Conservation (phyloP, 805 yeast species). For the Yamadazyma ubonensis region DNA sequence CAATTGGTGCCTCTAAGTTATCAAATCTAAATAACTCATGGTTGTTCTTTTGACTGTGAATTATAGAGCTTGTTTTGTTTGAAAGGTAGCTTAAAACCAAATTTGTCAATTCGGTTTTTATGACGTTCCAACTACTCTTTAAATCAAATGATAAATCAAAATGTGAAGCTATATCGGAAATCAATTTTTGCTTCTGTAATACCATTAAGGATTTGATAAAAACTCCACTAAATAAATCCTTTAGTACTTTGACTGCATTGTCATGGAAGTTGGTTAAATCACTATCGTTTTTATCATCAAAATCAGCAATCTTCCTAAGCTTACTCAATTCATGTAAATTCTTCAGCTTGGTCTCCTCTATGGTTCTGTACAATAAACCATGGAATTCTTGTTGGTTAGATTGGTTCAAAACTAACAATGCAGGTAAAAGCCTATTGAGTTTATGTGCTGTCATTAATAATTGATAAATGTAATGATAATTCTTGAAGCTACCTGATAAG, state of each 20-base stretch:
- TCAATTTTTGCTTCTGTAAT: slow-evolving; percentile 67
- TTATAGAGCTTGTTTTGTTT: slow-evolving; percentile 17
- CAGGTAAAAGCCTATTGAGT: slow-evolving; percentile 59
- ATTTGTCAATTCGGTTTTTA: slow-evolving; percentile 32
- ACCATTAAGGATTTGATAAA: slow-evolving; percentile 62
- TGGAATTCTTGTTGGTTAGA: slow-evolving; percentile 63
- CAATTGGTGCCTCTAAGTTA: slow-evolving; percentile 16
- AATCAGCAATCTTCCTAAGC: slow-evolving; percentile 28
- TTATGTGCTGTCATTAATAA: slow-evolving; percentile 58
- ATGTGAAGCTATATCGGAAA: slow-evolving; percentile 52
- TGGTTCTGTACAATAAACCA: slow-evolving; percentile 57
- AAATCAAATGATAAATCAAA: slow-evolving; percentile 28
- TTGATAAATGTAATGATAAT: slow-evolving; percentile 45
- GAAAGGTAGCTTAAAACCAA: slow-evolving; percentile 35
- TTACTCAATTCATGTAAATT: slow-evolving; percentile 41
- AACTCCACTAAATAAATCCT: slow-evolving; percentile 70
- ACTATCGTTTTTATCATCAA: slow-evolving; percentile 22
- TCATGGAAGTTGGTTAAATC: slow-evolving; percentile 41
- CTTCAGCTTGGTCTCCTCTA: slow-evolving; percentile 61
- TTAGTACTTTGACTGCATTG: slow-evolving; percentile 53
- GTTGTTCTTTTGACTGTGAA: slow-evolving; percentile 14
- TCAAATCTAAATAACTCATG: slow-evolving; percentile 27
- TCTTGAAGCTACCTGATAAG: slow-evolving; percentile 12
- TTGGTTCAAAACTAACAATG: slow-evolving; percentile 52
- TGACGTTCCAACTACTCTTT: slow-evolving; percentile 28